Percentiles rank a stretch among this genome's conserved stretches.
phyloP scores from a whole-genome alignment of 805 yeast genomes.

The Teunomyces lycoperdinae region DNA sequence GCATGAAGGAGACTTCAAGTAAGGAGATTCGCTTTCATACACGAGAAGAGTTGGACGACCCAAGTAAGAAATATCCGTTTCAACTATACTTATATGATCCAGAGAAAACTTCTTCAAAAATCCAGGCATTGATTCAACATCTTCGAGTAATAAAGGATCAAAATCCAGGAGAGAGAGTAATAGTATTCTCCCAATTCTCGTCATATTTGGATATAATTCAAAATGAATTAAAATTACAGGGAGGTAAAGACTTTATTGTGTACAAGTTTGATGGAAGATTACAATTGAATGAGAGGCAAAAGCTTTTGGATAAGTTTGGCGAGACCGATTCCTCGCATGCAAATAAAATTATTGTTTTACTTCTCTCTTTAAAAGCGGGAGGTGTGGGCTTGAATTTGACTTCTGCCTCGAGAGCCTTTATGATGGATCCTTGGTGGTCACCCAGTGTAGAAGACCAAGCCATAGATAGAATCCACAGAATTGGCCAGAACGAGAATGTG shows the following conservation, averaged over 20 bases:
- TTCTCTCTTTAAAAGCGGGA: conserved; percentile 84
- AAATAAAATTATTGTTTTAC: conserved; percentile 45
- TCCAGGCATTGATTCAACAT: conserved; percentile 64
- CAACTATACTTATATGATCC: conserved; percentile 46
- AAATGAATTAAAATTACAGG: conserved; percentile 45
- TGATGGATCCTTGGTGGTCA: conserved; percentile 99
- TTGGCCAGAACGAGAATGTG: conserved; percentile 77
- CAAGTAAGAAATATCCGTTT: conserved; percentile 21
- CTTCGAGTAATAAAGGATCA: conserved; percentile 52
- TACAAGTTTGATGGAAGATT: conserved; percentile 83
- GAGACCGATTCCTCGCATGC: conserved; percentile 23
- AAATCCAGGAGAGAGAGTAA: conserved; percentile 66
- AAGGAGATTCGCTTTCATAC: conserved; percentile 31
- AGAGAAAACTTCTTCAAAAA: conserved; percentile 63
- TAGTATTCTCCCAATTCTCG: conserved; percentile 90
- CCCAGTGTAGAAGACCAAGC: conserved; percentile 91
- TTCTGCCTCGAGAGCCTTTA: conserved; percentile 76
- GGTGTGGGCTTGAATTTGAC: conserved; percentile 92
- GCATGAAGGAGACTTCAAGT: conserved; percentile 18
- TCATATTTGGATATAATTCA: conserved; percentile 75
- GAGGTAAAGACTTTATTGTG: conserved; percentile 47
- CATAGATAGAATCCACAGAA: conserved; percentile 84
- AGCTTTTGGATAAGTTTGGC: conserved; percentile 56
- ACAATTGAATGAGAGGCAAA: conserved; percentile 60
- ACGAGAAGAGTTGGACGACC: conserved; percentile 19